A percentile compares a stretch with the other conserved stretches of the same genome.
phyloP scores from a whole-genome alignment of 768 basidiomycete genomes.

The Lepiota brunneoincarnata region DNA sequence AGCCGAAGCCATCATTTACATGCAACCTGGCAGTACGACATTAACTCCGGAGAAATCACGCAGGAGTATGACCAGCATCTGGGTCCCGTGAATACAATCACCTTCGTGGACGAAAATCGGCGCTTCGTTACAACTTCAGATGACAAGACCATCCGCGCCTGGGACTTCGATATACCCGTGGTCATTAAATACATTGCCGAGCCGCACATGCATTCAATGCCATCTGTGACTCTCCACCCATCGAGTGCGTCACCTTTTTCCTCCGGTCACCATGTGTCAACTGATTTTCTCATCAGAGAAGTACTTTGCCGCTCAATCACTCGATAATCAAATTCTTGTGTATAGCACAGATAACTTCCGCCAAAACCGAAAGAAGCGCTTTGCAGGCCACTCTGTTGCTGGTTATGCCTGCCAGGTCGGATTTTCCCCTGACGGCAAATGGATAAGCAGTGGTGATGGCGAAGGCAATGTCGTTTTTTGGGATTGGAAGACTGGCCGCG shows the following conservation, averaged over 20 bases:
- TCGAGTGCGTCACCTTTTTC: slow-evolving; percentile 64
- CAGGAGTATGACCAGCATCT: slow-evolving; percentile 99
- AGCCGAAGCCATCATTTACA: background rate
- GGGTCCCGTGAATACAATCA: slow-evolving; percentile 97
- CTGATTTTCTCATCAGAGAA: slow-evolving; percentile 51
- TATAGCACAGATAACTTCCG: slow-evolving; percentile 98
- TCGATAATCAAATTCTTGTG: slow-evolving; percentile 97
- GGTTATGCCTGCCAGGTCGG: slow-evolving; percentile 97
- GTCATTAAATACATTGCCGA: slow-evolving; percentile 99
- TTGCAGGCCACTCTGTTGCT: slow-evolving; percentile 94
- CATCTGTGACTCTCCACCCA: slow-evolving; percentile 93
- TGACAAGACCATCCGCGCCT: slow-evolving; percentile 97
- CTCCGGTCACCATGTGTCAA: slow-evolving; percentile 3
- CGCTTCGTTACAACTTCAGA: slow-evolving; percentile 98
- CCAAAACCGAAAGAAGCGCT: slow-evolving; percentile 98
- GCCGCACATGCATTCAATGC: slow-evolving; percentile 99
- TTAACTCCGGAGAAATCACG: slow-evolving; percentile 90
- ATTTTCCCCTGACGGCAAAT: slow-evolving; percentile 97
- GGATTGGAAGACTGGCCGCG: slow-evolving; percentile 99
- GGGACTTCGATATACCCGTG: slow-evolving; percentile 99
- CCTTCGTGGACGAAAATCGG: slow-evolving; percentile 97
- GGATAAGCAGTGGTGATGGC: slow-evolving; percentile 96
- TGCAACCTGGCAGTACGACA: slow-evolving; percentile 74
- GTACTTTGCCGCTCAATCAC: slow-evolving; percentile 95
- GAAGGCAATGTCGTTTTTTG: slow-evolving; percentile 96